Evolutionary conservation across 2,329 filamentous ascomycete species (phyloP).

Genomic region (Harringtonia lauricola): DNA sequence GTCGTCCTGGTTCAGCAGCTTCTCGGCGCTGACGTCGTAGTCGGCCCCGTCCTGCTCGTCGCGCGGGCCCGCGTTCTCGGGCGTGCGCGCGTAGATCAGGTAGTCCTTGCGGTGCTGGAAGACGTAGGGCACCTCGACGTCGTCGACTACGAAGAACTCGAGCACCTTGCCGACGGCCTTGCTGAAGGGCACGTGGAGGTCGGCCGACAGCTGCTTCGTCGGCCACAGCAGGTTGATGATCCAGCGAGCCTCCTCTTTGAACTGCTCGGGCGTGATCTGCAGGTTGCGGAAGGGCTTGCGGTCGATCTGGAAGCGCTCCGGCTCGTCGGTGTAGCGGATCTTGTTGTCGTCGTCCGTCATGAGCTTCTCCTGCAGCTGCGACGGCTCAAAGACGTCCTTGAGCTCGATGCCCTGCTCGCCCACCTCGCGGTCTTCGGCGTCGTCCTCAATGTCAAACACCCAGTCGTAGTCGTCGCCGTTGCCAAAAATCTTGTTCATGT

Average conservation of each 20-base stretch:
- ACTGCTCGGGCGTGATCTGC: conserved; percentile 70
- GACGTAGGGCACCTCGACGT: conserved; percentile 93
- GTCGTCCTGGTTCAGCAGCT: conserved; percentile 83
- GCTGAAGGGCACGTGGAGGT: conserved; percentile 72
- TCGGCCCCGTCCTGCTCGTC: conserved; percentile 64
- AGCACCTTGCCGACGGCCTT: conserved; percentile 84
- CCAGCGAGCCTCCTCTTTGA: conserved; percentile 84
- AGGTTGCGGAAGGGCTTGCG: conserved; percentile 80
- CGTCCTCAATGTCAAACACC: conserved; percentile 80
- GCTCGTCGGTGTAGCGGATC: conserved; percentile 80
- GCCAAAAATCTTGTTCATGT: conserved; percentile 93
- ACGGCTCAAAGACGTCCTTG: conserved; percentile 97
- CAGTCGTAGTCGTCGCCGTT: conserved; percentile 94
- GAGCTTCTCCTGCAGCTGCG: conserved; percentile 85
- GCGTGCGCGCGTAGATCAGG: conserved; percentile 75
- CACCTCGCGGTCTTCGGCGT: conserved; percentile 66
- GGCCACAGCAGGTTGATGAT: conserved; percentile 84
- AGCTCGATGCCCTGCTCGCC: conserved; percentile 81
- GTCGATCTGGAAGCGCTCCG: conserved; percentile 88
- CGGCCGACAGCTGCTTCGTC: conserved; percentile 64
- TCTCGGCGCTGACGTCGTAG: conserved; percentile 68
- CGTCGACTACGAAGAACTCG: conserved; percentile 88
- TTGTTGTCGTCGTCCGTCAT: conserved; percentile 91
- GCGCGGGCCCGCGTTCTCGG: conserved; percentile 49
- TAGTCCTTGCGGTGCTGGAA: conserved; percentile 98